Evolutionary conservation across 2,329 filamentous ascomycete species (phyloP).

Genomic region (Penicillium sp.): DNA sequence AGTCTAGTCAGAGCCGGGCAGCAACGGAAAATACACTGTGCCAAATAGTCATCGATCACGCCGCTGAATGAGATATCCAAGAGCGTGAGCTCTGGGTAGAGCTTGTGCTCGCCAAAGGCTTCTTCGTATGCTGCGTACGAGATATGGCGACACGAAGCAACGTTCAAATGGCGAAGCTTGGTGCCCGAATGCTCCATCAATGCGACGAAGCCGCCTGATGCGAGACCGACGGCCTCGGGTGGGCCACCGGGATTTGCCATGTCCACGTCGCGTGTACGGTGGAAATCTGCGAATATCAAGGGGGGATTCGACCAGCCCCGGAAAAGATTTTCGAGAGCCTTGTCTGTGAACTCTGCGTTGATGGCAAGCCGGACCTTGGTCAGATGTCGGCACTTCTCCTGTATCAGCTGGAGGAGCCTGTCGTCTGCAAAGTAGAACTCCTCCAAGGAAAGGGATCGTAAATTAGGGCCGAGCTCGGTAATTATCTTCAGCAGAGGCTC

Average conservation of each 20-base stretch:
- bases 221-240: constrained; percentile 68
- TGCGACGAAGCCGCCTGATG: constrained; percentile 72
- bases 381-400: constrained; percentile 67
- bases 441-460: constrained; percentile 78
- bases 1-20: constrained; percentile 55
- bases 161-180: constrained; percentile 66
- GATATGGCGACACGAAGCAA: constrained; percentile 86
- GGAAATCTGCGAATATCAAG: constrained; percentile 71
- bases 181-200: constrained; percentile 81
- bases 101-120: constrained; percentile 64
- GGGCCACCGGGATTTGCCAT: constrained; percentile 66
- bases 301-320: constrained; percentile 72
- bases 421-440: constrained; percentile 69
- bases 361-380: constrained; percentile 79
- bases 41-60: constrained; percentile 47
- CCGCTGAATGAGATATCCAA: constrained; percentile 73
- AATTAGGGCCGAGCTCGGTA: constrained; percentile 59
- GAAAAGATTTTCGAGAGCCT: constrained; percentile 72
- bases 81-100: constrained; percentile 68
- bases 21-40: constrained; percentile 46
- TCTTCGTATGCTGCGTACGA: constrained; percentile 69
- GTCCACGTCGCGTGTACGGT: constrained; percentile 76
- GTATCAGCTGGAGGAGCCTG: constrained; percentile 68
- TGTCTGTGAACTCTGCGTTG: constrained; percentile 74
- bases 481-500: constrained; percentile 64